Base-by-base conservation (phyloP, 805 yeast genomes). In the Monosporozyma aerobia region DNA sequence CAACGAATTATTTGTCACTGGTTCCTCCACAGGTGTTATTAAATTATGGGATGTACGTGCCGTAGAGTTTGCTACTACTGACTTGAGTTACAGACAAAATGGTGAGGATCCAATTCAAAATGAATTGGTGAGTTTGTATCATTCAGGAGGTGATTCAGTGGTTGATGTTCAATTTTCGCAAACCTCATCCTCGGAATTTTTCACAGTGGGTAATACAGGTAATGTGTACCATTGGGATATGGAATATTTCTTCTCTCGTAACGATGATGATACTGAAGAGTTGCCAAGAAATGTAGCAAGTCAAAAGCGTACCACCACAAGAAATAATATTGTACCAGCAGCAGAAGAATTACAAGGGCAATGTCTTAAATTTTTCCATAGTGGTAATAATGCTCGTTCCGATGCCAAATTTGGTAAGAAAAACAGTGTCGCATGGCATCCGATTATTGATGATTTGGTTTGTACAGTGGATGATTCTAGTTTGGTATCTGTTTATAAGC, bases 191-290 rank as follows among this genome's bases (percentile, higher is more conserved):
- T 59, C 66, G 3, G 65, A 64, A 49, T 61, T 67, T 46, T 43
- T 66, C 16, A 60, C 69, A 7, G 67, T 66, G 14, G 70, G 71
- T 37, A 62, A 60, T 16, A 56, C 63, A 8, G 71, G 70, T 27
- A 64, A 64, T 45, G 64, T 67, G 7, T 65, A 67, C 53, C 71
- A 67, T 27, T 67, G 71, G 71, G 67, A 66, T 51, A 51, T 64
- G 39, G 76, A 72, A 54, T 70, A 58, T 41, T 68, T 64, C 47
- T 68, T 67, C 27, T 74, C 75, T 30, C 77, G 72, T 32, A 77
- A 73, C 32, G 76, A 69, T 9, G 79, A 73, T 19, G 75, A 71
- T 16, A 73, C 65, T 27, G 76, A 69, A n/a, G 75, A 71, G 5
- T 68, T 63, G 2, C 40, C 37, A 2, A 44, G 39, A 25, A 51